A percentile compares a stretch with the other conserved stretches of the same genome.
phyloP scores from a whole-genome alignment of 306 rosid species.

The Hylodesmum podocarpum region DNA sequence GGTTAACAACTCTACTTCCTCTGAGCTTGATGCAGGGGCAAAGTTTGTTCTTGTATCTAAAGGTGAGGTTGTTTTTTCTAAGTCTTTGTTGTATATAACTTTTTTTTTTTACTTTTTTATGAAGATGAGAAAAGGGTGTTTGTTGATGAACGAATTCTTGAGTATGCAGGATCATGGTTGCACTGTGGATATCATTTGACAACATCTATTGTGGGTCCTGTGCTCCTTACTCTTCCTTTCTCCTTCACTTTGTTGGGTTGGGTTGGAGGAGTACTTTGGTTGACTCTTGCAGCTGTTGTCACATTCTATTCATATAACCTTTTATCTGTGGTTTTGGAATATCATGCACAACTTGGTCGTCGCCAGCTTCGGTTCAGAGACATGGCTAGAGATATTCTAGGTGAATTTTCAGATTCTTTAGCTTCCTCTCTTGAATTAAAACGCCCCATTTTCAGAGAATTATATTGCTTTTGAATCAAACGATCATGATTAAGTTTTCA shows the following conservation, averaged over 20 bases:
- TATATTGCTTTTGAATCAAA: background rate
- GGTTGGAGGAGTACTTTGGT: conserved; percentile 74
- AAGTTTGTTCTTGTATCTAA: conserved; percentile 71
- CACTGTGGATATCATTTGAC: conserved; percentile 92
- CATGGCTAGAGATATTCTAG: conserved; percentile 64
- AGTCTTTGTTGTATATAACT: background rate
- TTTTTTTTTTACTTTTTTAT: background rate
- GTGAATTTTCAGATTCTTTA: conserved; percentile 23
- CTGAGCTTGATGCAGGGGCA: conserved; percentile 75
- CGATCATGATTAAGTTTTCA: background rate
- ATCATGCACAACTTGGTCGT: conserved; percentile 64
- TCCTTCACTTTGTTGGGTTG: conserved; percentile 69
- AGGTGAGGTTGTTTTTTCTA: conserved; percentile 43
- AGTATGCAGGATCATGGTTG: conserved; percentile 68
- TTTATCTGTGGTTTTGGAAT: conserved; percentile 65
- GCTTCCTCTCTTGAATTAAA: background rate
- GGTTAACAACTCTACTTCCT: conserved; percentile 9
- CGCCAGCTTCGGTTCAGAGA: conserved; percentile 80
- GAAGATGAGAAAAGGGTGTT: conserved; percentile 16
- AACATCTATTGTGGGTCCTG: conserved; percentile 75
- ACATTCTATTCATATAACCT: conserved; percentile 88
- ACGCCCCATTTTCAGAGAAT: background rate
- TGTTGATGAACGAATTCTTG: conserved; percentile 31
- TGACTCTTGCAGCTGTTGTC: conserved; percentile 37
- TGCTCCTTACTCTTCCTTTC: conserved; percentile 62